These are phyloP conservation scores for Mucor sp. DNA, from an alignment of 371 early-diverging fungal species.

Conservation along the genomic window DNA sequence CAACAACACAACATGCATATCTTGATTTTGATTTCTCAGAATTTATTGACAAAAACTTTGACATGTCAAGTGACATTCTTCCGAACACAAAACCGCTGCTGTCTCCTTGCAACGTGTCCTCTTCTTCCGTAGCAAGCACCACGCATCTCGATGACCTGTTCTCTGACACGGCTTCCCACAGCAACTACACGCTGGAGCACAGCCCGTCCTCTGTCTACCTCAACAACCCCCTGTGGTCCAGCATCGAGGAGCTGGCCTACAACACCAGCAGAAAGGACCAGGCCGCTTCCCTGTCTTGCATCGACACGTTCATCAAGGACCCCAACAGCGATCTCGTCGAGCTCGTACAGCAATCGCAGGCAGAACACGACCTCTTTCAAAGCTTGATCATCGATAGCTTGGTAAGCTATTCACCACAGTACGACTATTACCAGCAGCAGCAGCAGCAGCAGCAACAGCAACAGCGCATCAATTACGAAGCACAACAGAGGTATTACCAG, in stretches of 20 bases:
- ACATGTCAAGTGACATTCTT: slow-evolving; percentile 12
- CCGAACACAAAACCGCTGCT: slow-evolving; percentile 2
- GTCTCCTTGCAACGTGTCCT: neutral
- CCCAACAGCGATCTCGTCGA: slow-evolving; percentile 19
- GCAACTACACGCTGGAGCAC: neutral
- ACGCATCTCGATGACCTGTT: neutral
- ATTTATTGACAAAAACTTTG: slow-evolving; percentile 21
- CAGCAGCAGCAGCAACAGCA: neutral
- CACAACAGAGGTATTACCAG: neutral
- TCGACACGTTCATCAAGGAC: slow-evolving; percentile 17
- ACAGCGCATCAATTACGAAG: neutral
- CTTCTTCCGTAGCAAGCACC: neutral
- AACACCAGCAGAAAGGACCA: neutral
- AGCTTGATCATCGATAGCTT: slow-evolving; percentile 7
- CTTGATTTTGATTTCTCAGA: slow-evolving; percentile 25
- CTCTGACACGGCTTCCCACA: neutral
- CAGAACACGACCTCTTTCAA: slow-evolving; percentile 8
- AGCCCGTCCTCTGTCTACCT: neutral
- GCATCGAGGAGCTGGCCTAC: slow-evolving; percentile 5
- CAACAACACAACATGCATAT: slow-evolving; percentile 11
- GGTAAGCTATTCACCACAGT: neutral
- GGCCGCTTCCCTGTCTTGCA: slow-evolving; percentile 7
- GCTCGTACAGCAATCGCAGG: slow-evolving; percentile 8
- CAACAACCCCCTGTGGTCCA: slow-evolving; percentile 8
- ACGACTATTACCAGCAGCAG: neutral